A percentile compares a stretch with the other conserved stretches of the same genome.
phyloP scores from a whole-genome alignment of 2,329 filamentous ascomycete species.

The Macrophomina phaseolina region DNA sequence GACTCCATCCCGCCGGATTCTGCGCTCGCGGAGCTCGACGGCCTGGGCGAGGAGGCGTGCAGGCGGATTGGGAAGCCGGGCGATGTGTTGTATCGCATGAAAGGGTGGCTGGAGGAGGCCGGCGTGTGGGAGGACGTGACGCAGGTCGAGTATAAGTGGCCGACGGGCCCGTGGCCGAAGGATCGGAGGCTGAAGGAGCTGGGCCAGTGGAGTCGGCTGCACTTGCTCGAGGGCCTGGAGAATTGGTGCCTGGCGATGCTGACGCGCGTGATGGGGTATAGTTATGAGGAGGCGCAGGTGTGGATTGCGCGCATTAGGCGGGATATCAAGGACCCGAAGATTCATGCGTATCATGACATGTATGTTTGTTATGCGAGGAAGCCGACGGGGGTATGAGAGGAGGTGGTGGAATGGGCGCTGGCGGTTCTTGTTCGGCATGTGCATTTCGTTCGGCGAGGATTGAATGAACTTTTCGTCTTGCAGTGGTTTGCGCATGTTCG shows the following conservation, averaged over 20 bases:
- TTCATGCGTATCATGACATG: constrained; percentile 25
- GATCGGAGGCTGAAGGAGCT: constrained; percentile 43
- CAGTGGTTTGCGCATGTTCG: too few relatives aligned
- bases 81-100: constrained; percentile 45
- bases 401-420: too few relatives aligned
- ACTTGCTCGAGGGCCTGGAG: constrained; percentile 46
- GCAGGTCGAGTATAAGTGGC: constrained; percentile 49
- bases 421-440: too few relatives aligned
- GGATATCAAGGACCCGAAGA: constrained; percentile 15
- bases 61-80: constrained; percentile 42
- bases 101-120: constrained; percentile 53
- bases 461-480: too few relatives aligned
- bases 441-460: too few relatives aligned
- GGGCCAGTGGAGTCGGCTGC: constrained; percentile 38
- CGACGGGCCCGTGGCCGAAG: constrained; percentile 37
- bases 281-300: constrained; percentile 25
- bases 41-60: constrained; percentile 33
- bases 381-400: constrained; percentile 2
- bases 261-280: constrained; percentile 33
- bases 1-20: constrained; percentile 31
- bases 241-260: constrained; percentile 45
- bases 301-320: constrained; percentile 17
- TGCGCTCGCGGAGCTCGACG: constrained; percentile 35
- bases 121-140: constrained; percentile 60
- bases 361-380: constrained; percentile 14